Evolutionary conservation across 805 yeast genomes (phyloP).

Genomic region (Komagataella pseudopastoris): DNA sequence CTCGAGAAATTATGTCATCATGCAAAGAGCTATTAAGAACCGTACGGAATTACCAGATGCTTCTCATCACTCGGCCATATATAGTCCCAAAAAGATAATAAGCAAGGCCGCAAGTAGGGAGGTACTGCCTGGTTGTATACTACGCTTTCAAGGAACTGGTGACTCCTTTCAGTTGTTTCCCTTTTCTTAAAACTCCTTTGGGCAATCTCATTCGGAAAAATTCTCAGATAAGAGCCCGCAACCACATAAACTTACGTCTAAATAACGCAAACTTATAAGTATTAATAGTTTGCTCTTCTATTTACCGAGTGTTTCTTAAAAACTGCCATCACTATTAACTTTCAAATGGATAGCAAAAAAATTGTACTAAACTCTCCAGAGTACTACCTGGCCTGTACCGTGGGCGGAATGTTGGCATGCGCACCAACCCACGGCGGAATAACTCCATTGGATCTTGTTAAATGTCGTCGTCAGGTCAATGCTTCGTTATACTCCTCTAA

Average conservation of each 20-base stretch:
- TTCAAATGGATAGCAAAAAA: slow-evolving; percentile 7
- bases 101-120: no score
- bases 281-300: background rate
- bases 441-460: slow-evolving; percentile 87
- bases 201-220: background rate
- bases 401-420: slow-evolving; percentile 72
- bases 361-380: slow-evolving; percentile 46
- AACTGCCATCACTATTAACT: background rate
- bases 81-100: no score
- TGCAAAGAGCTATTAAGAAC: background rate
- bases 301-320: background rate
- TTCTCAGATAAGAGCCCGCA: background rate
- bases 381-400: slow-evolving; percentile 60
- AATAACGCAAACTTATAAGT: background rate
- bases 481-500: slow-evolving; percentile 61
- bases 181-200: background rate
- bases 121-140: no score
- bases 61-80: background rate
- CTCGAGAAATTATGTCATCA: background rate
- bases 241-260: background rate
- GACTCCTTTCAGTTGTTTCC: background rate
- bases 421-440: slow-evolving; percentile 94
- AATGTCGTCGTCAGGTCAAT: slow-evolving; percentile 86
- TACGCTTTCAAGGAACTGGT: background rate
- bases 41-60: background rate